Evolutionary conservation across 2,329 filamentous ascomycete species (phyloP).

Genomic region (Pseudocercospora pini-densiflorae): DNA sequence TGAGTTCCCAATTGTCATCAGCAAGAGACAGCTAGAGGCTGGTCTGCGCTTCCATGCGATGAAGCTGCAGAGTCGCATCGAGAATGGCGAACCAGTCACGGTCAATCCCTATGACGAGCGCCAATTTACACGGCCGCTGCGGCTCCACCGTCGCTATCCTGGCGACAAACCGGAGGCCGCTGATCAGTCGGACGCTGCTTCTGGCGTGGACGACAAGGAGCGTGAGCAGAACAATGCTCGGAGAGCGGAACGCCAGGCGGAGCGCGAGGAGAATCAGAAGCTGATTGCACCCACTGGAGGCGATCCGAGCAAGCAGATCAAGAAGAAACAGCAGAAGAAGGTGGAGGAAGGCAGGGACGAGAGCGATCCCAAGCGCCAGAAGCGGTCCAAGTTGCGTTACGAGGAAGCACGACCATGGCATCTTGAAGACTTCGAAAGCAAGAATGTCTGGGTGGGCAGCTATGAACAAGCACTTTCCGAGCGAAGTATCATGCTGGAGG

Average conservation of each 20-base stretch:
- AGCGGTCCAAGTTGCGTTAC: conserved; percentile 70
- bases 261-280: conserved; percentile 83
- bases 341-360: conserved; percentile 84
- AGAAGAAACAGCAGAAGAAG: conserved; percentile 72
- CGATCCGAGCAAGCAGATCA: conserved; percentile 58
- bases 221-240: conserved; percentile 61
- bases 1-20: conserved; percentile 77
- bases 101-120: conserved; percentile 73
- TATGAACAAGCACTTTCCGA: conserved; percentile 90
- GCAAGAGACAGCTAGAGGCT: conserved; percentile 78
- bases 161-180: conserved; percentile 59
- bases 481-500: conserved; percentile 75
- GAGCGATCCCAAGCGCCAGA: conserved; percentile 72
- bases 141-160: conserved; percentile 86
- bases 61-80: conserved; percentile 68
- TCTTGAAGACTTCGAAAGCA: conserved; percentile 93
- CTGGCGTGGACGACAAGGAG: conserved; percentile 66
- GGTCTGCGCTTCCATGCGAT: conserved; percentile 87
- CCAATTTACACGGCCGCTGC: conserved; percentile 85
- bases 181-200: conserved; percentile 34
- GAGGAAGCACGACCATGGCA: conserved; percentile 98
- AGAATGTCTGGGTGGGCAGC: conserved; percentile 89
- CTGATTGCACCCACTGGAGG: conserved; percentile 87
- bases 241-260: conserved; percentile 79
- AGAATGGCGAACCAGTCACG: conserved; percentile 41